Percentiles rank a stretch among this genome's conserved stretches.
Conservation (phyloP, 352 stramenopile genomes). For the Globisporangium mamillatum region DNA sequence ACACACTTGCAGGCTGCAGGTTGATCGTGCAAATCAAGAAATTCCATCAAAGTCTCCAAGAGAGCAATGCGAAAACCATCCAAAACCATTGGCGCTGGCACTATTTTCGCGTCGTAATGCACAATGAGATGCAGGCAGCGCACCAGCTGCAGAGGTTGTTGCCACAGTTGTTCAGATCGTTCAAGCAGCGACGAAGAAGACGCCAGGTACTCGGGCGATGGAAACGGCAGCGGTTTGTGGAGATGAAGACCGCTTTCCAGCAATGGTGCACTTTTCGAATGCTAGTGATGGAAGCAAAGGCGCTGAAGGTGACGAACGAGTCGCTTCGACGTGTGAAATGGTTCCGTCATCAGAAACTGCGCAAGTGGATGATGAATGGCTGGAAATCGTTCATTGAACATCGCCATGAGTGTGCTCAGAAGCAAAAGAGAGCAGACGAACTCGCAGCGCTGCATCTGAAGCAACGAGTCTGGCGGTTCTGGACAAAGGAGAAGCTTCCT, state of each 20-base stretch:
- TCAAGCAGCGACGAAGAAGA: slow-evolving; percentile 10
- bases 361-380: slow-evolving; percentile 16
- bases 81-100: slow-evolving; percentile 20
- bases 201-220: slow-evolving; percentile 16
- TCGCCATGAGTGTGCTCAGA: background rate
- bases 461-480: slow-evolving; percentile 7
- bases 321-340: slow-evolving; percentile 17
- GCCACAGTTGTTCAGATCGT: slow-evolving; percentile 5
- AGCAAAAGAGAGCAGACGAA: background rate
- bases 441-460: slow-evolving; percentile 3
- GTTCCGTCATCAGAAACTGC: slow-evolving; percentile 29
- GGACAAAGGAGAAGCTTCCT: slow-evolving; percentile 6
- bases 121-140: background rate
- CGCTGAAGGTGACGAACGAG: slow-evolving; percentile 11
- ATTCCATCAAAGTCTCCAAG: slow-evolving; percentile 7
- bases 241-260: slow-evolving; percentile 10
- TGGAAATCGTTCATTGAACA: slow-evolving; percentile 16
- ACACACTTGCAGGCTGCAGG: background rate
- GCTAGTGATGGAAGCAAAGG: slow-evolving; percentile 7
- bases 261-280: slow-evolving; percentile 15
- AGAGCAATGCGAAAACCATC: slow-evolving; percentile 4
- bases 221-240: slow-evolving; percentile 5
- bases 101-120: slow-evolving; percentile 8
- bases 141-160: slow-evolving; percentile 12
- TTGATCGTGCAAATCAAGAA: background rate